Evolutionary conservation across 176 grass and related monocot genomes (phyloP).

Genomic region (Juncus inflexus): DNA sequence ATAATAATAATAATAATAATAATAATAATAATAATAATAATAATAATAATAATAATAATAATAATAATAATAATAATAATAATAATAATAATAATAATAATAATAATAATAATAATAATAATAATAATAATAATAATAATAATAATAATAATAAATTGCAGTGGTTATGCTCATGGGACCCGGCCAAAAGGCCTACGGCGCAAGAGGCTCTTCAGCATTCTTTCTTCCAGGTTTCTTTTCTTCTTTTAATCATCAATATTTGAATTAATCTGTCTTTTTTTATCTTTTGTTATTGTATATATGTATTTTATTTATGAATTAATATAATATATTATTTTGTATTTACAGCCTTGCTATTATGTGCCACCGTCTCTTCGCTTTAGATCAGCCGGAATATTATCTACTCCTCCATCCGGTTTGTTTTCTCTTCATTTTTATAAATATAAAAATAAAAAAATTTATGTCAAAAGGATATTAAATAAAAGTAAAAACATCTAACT

Average conservation of each 20-base stretch:
- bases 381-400: constrained; percentile 29
- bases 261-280: neutral
- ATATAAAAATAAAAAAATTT: neutral
- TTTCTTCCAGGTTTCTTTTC: constrained; percentile 73
- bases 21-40: constrained; percentile 3
- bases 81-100: constrained; percentile 16
- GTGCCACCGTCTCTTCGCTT: constrained; percentile 72
- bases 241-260: constrained; percentile 11
- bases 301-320: neutral
- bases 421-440: constrained; percentile 9
- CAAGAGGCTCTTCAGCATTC: constrained; percentile 87
- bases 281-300: neutral
- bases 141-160: constrained; percentile 20
- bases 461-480: neutral
- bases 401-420: constrained; percentile 73
- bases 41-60: constrained; percentile 16
- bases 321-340: constrained; percentile 14
- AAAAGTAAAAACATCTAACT: no score
- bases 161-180: constrained; percentile 92
- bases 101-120: neutral
- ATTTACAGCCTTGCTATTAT: constrained; percentile 78
- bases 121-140: neutral
- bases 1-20: neutral
- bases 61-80: neutral
- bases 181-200: constrained; percentile 69